These are phyloP conservation scores for Fusarium denticulatum DNA, from an alignment of 2,329 filamentous ascomycete genomes.

Conservation along the genomic window DNA sequence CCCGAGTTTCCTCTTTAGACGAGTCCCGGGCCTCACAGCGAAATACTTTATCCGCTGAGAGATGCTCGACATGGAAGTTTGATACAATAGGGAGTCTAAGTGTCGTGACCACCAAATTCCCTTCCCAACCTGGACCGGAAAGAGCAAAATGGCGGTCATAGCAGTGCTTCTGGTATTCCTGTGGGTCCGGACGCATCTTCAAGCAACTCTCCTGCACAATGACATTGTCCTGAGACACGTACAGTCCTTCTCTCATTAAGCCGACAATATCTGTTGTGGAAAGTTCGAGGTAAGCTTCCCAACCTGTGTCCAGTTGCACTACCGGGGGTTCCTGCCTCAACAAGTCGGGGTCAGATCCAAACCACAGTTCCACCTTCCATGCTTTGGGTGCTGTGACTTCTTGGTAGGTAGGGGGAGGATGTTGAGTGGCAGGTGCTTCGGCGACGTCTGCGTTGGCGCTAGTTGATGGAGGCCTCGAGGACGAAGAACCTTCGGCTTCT, in stretches of 20 bases:
- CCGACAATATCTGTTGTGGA: neutral
- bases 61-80: neutral
- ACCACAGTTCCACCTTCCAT: rapidly evolving
- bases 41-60: rapidly evolving
- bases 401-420: too few species aligned
- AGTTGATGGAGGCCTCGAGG: too few species aligned
- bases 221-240: neutral
- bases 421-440: too few species aligned
- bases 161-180: rapidly evolving
- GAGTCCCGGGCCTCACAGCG: too few species aligned
- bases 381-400: too few species aligned
- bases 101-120: neutral
- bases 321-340: rapidly evolving
- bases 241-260: neutral
- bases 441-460: too few species aligned
- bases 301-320: rapidly evolving
- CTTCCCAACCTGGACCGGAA: neutral
- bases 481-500: too few species aligned
- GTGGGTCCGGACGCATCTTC: rapidly evolving
- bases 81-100: rapidly evolving
- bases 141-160: neutral
- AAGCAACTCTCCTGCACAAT: neutral
- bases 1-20: neutral
- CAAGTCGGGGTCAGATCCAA: neutral
- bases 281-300: neutral